Evolutionary conservation across 139 green algal genomes (phyloP).

Genomic region (Pycnococcus provasolii): DNA sequence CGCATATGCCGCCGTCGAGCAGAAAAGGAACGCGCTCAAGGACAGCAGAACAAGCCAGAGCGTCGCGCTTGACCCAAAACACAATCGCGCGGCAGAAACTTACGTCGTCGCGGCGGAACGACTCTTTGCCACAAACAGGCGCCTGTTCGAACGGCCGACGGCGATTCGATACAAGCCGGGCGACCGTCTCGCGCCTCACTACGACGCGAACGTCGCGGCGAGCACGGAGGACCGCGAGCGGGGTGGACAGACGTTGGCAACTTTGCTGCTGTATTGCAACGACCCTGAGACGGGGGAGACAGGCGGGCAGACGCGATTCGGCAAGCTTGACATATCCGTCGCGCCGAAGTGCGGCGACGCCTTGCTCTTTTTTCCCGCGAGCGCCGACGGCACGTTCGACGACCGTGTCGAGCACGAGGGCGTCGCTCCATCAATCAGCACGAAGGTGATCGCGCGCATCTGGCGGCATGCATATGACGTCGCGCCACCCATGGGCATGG

Average conservation of each 20-base stretch:
- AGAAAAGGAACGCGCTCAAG: too few species aligned
- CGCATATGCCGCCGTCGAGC: too few species aligned
- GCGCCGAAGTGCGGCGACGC: neutral
- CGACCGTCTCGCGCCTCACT: slow-evolving; percentile 16
- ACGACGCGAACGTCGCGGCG: slow-evolving; percentile 19
- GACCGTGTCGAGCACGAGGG: slow-evolving; percentile 25
- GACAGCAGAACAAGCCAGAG: too few species aligned
- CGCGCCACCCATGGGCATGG: slow-evolving; percentile 7
- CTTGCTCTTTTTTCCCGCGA: slow-evolving; percentile 23
- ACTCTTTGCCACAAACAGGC: too few species aligned
- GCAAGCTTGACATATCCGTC: slow-evolving; percentile 5
- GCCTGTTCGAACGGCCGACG: slow-evolving; percentile 22
- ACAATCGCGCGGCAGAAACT: too few species aligned
- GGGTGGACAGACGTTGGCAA: slow-evolving; percentile 23
- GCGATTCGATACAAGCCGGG: slow-evolving; percentile 21
- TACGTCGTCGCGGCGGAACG: too few species aligned
- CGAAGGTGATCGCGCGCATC: slow-evolving; percentile 24
- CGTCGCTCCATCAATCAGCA: neutral
- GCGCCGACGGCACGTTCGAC: slow-evolving; percentile 12
- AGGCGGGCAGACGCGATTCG: slow-evolving; percentile 12
- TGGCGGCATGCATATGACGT: slow-evolving; percentile 13
- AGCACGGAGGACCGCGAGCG: slow-evolving; percentile 12
- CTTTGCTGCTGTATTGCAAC: slow-evolving; percentile 23
- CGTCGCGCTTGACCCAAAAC: too few species aligned
- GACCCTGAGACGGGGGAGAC: neutral